Conservation (phyloP, 768 basidiomycete species). For the Lyophyllum atratum region DNA sequence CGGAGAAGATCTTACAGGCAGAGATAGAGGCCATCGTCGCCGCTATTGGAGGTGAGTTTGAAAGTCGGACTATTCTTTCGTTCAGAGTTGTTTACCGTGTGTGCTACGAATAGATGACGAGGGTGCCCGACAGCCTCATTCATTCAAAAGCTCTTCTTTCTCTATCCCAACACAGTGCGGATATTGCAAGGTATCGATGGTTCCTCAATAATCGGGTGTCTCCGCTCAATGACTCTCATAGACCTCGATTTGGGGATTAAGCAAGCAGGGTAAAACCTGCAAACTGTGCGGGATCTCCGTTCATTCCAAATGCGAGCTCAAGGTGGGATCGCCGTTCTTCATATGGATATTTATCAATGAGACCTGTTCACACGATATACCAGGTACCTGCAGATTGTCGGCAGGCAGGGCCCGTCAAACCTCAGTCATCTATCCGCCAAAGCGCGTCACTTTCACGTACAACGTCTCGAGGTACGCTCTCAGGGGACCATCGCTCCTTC, state of each 20-base stretch:
- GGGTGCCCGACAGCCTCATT: slow-evolving; percentile 69
- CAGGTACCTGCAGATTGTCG: slow-evolving; percentile 78
- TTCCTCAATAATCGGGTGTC: background rate
- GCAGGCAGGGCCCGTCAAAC: slow-evolving; percentile 28
- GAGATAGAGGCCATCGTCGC: slow-evolving; percentile 62
- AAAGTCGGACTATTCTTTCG: slow-evolving; percentile 21
- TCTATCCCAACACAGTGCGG: slow-evolving; percentile 83
- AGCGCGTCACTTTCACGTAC: slow-evolving; percentile 25
- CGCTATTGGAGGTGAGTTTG: slow-evolving; percentile 61
- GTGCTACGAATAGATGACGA: slow-evolving; percentile 57
- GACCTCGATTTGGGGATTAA: slow-evolving; percentile 87
- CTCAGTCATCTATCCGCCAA: slow-evolving; percentile 22
- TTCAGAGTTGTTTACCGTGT: slow-evolving; percentile 10
- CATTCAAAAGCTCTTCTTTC: slow-evolving; percentile 84
- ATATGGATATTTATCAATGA: background rate
- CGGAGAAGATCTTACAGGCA: slow-evolving; percentile 57
- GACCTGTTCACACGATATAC: background rate
- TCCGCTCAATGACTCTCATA: slow-evolving; percentile 25
- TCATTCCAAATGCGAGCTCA: slow-evolving; percentile 84
- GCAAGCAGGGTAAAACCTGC: slow-evolving; percentile 87
- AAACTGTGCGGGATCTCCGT: slow-evolving; percentile 76
- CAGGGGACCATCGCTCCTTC: slow-evolving; percentile 1
- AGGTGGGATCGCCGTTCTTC: slow-evolving; percentile 42
- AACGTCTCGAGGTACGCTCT: slow-evolving; percentile 23
- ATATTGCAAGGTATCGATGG: slow-evolving; percentile 78